A percentile compares a stretch with the other conserved stretches of the same genome.
Conservation (phyloP, 2,329 filamentous ascomycete species). For the Ramularia endophylla region DNA sequence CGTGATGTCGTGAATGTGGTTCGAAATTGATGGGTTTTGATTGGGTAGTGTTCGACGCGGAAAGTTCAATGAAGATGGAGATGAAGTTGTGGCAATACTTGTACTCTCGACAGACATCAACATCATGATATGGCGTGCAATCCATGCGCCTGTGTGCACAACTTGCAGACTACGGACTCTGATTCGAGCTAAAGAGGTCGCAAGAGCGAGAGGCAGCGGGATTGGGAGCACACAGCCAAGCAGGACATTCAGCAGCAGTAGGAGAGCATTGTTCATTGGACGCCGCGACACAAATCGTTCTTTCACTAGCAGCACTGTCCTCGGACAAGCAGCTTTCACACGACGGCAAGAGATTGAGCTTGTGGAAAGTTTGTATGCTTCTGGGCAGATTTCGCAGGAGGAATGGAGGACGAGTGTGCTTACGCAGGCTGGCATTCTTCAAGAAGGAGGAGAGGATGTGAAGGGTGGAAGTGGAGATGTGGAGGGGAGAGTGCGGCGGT, state of each 20-base stretch:
- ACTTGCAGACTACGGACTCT: conserved; percentile 12
- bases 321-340: conserved; percentile 6
- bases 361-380: conserved; percentile 14
- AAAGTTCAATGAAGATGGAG: too few species aligned
- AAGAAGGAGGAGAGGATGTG: not conserved
- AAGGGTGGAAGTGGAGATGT: conserved; percentile 4
- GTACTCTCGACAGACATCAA: conserved; percentile 1
- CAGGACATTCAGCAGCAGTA: not conserved
- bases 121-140: not conserved
- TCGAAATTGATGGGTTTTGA: not conserved
- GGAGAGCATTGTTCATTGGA: too few species aligned
- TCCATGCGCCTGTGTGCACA: conserved; percentile 2
- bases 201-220: conserved; percentile 4
- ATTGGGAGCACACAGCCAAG: conserved; percentile 1
- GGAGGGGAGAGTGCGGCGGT: conserved; percentile 10
- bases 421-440: conserved; percentile 11
- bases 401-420: conserved; percentile 18
- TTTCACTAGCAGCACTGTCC: not conserved
- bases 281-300: not conserved
- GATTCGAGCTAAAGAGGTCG: conserved; percentile 10
- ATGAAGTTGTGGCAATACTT: not conserved
- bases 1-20: not conserved
- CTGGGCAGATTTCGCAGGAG: conserved; percentile 13
- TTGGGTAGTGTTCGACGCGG: not conserved
- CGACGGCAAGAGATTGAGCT: conserved; percentile 14